Evolutionary conservation across 768 basidiomycete species (phyloP), one percentile per base, ranked within the genome.

Genomic region (Rhizopogon sp.): DNA sequence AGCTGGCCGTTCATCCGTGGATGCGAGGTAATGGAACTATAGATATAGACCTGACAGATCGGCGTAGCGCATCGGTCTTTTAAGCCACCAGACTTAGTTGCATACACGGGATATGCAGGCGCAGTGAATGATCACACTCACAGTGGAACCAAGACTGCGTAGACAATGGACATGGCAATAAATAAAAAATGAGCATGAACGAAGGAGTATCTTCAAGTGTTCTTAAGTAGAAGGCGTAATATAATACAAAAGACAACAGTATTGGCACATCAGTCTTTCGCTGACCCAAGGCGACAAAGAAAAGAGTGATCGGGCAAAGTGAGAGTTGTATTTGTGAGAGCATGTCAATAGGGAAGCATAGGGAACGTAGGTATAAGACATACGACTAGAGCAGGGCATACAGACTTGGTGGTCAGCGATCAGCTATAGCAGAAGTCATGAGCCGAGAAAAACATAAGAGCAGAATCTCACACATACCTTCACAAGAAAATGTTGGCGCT

Each of bases 241-340:
- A 62, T 59, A 37, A 55, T 70, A 70, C 70, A 33, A 69, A 42
- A 58, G 59, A 70, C 62, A 64, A 69, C 62, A 61, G 50, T 47
- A 56, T 57, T 63, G 64, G 1, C 31, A 64, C 63, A 62, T 60
- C 61, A 49, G 60, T 52, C 50, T 51, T 50, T 31, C 51, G 54
- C 37, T 49, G 50, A 39, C 53, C 40, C 46, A 57, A 33, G 17
- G 46, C 20, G 50, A 52, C 44, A 31, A 20, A 55, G n/a, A 33
- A 42, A 52, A n/a, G 25, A 45, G 50, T 25, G 44, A 39, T 9
- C 37, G 45, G 29, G 39, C 20, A 39, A 47, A 46, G 44, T 31
- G 42, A 54, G 52, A 25, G 3, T 25, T 25, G 25, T 25, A 4
- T 25, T 25, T 25, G 25, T 25, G 22, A 52, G 57, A 57, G 61